Conservation (phyloP, 495 filamentous ascomycete species). For the Xylaria longipes region DNA sequence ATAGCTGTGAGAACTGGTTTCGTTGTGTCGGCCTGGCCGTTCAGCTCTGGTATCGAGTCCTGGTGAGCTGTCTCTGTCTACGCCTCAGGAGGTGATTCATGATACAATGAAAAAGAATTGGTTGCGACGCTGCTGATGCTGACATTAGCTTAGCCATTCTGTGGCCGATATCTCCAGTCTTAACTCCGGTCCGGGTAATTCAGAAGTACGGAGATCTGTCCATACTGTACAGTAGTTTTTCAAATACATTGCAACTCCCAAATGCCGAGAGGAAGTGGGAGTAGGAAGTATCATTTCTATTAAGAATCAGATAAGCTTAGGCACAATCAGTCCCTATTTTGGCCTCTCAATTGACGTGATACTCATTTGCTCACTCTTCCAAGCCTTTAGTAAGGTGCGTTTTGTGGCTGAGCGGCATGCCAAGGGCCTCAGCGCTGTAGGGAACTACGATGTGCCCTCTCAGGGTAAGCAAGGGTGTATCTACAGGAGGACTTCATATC, state of each 20-base stretch:
- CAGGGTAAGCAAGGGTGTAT: background rate
- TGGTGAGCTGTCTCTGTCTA: background rate
- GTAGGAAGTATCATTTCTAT: background rate
- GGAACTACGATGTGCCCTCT: background rate
- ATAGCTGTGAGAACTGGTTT: background rate
- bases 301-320: too few relatives aligned
- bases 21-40: background rate
- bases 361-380: background rate
- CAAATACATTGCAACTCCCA: background rate
- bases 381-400: slow-evolving; percentile 1
- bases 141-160: slow-evolving; percentile 12
- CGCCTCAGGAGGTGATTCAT: background rate
- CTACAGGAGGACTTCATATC: background rate
- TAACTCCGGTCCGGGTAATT: background rate
- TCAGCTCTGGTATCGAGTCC: background rate
- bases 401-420: background rate
- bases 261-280: background rate
- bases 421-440: background rate
- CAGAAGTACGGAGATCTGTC: background rate
- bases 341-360: background rate
- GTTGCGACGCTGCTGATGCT: background rate
- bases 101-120: background rate
- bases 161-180: background rate
- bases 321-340: background rate
- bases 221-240: background rate